A percentile compares a stretch with the other conserved stretches of the same genome.
Evolutionary conservation across 305 asterid species (phyloP).

Genomic region (Solanum hybrid): DNA sequence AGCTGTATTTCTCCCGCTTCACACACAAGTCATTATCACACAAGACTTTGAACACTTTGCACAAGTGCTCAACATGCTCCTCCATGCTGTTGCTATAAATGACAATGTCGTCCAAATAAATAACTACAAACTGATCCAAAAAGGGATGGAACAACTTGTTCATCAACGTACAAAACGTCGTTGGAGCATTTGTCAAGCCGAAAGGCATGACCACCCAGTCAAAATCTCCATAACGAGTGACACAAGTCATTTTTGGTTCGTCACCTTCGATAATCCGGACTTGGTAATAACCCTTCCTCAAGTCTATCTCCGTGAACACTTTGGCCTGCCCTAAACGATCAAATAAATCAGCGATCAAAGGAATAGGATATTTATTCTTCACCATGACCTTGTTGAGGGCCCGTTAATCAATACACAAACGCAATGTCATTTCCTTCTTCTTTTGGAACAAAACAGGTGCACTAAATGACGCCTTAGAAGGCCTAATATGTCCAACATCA

Average conservation of each 20-base stretch:
- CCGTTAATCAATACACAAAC: not conserved
- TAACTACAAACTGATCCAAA: not conserved
- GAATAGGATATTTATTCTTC: too few species aligned
- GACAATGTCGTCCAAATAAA: too few species aligned
- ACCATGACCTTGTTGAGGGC: not conserved
- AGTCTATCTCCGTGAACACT: too few species aligned
- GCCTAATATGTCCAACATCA: not conserved
- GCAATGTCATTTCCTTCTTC: not conserved
- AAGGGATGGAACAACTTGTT: not conserved
- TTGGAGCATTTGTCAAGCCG: too few species aligned
- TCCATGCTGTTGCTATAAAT: not conserved
- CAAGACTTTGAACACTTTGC: not conserved
- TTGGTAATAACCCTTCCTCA: too few species aligned
- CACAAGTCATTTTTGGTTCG: too few species aligned
- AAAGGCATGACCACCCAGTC: too few species aligned
- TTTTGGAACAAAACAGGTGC: not conserved
- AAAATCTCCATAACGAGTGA: too few species aligned
- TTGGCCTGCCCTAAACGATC: not conserved
- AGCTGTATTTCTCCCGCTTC: not conserved
- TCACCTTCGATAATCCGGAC: too few species aligned
- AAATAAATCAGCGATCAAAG: too few species aligned
- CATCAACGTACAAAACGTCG: too few species aligned
- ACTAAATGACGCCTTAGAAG: not conserved
- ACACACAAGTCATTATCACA: not conserved
- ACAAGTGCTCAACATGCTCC: not conserved